Percentiles rank a stretch among this genome's conserved stretches.
Conservation (phyloP, 768 basidiomycete species). For the Suillus tomentosus region DNA sequence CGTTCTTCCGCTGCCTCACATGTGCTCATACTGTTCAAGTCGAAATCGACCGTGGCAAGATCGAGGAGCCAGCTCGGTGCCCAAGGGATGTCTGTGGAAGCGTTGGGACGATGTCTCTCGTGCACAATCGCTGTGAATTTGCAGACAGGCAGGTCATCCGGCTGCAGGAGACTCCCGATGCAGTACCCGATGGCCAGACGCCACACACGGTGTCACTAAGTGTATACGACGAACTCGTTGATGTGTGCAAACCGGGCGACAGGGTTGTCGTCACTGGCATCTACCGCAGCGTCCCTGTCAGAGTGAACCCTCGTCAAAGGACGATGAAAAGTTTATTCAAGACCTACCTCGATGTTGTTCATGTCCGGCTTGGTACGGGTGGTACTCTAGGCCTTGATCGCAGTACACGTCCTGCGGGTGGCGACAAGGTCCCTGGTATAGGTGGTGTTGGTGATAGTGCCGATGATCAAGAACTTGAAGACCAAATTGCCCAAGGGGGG, state of each 20-base stretch:
- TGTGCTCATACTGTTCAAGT: conserved; percentile 97
- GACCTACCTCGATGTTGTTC: conserved; percentile 95
- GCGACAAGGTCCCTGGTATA: conserved; percentile 68
- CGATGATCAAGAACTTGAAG: conserved; percentile 63
- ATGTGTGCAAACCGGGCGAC: conserved; percentile 95
- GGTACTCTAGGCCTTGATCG: conserved; percentile 73
- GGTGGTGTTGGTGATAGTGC: conserved; percentile 71
- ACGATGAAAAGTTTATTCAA: conserved; percentile 96
- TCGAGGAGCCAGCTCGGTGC: conserved; percentile 89
- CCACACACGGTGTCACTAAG: conserved; percentile 96
- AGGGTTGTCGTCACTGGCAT: conserved; percentile 89
- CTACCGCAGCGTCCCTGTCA: conserved; percentile 93
- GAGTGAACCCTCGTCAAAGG: conserved; percentile 89
- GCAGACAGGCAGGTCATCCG: conserved; percentile 95
- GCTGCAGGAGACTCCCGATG: conserved; percentile 96
- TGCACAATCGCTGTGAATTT: conserved; percentile 97
- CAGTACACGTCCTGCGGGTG: conserved; percentile 70
- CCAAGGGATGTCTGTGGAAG: conserved; percentile 91
- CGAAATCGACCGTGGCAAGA: conserved; percentile 97
- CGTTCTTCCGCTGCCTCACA: conserved; percentile 95
- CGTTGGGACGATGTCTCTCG: conserved; percentile 88
- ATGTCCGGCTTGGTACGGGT: conserved; percentile 72
- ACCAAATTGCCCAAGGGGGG: conserved; percentile 35
- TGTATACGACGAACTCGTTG: conserved; percentile 98
- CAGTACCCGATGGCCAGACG: conserved; percentile 97